A percentile compares a stretch with the other conserved stretches of the same genome.
Evolutionary conservation across 2,329 filamentous ascomycete genomes (phyloP).

Genomic region (Pestalotiopsis sp.): DNA sequence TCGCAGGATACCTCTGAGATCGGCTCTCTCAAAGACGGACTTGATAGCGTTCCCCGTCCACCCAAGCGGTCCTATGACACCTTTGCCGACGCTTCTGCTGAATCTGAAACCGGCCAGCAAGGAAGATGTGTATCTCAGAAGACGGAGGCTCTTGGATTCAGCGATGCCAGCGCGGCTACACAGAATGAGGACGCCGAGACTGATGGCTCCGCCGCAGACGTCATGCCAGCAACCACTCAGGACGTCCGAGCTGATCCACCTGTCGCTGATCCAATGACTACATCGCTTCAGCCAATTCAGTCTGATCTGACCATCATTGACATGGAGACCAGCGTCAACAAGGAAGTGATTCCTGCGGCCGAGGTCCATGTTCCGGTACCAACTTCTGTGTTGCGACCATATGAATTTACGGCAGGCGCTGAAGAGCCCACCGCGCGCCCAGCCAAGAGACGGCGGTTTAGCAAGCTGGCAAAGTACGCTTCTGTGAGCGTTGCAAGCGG

Average conservation of each 20-base stretch:
- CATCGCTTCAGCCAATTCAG: background rate
- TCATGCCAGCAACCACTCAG: too few relatives aligned
- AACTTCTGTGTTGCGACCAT: too few relatives aligned
- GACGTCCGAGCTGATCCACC: too few relatives aligned
- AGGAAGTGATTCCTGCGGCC: background rate
- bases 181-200: background rate
- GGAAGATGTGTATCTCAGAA: too few relatives aligned
- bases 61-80: constrained; percentile 28
- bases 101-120: background rate
- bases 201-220: background rate
- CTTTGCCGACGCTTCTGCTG: constrained; percentile 22
- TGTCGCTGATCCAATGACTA: too few relatives aligned
- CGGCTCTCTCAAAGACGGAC: too few relatives aligned
- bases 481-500: constrained; percentile 26
- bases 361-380: background rate
- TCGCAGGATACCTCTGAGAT: too few relatives aligned
- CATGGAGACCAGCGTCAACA: background rate
- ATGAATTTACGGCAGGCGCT: background rate
- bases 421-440: constrained; percentile 20
- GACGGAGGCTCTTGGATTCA: background rate
- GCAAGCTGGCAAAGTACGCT: constrained; percentile 25
- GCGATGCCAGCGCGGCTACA: background rate
- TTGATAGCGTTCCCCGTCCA: too few relatives aligned
- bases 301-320: background rate
- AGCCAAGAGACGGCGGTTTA: constrained; percentile 32